phyloP scores from a whole-genome alignment of 2,329 filamentous ascomycete species.

The Colletotrichum somersetense region DNA sequence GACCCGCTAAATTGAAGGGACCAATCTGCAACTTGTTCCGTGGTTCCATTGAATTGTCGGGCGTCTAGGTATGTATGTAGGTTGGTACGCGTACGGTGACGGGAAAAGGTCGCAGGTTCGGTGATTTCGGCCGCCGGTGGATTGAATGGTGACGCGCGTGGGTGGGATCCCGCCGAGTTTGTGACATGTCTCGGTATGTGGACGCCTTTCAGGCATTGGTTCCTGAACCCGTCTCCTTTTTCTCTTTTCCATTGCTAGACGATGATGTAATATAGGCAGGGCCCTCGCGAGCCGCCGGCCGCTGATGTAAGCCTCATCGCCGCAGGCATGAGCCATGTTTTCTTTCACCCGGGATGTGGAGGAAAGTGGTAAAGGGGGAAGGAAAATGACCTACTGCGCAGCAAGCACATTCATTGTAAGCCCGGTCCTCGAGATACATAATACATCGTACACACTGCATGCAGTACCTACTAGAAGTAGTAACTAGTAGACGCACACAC shows the following conservation, averaged over 20 bases:
- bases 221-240: slow-evolving; percentile 12
- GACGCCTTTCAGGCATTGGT: slow-evolving; percentile 3
- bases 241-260: slow-evolving; percentile 2
- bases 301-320: slow-evolving; percentile 27
- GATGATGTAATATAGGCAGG: slow-evolving; percentile 22
- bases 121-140: background rate
- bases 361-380: background rate
- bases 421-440: background rate
- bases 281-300: background rate
- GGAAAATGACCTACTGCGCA: background rate
- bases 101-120: background rate
- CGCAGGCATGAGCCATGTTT: slow-evolving; percentile 30
- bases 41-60: background rate
- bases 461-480: too few species aligned
- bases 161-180: background rate
- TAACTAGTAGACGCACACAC: background rate
- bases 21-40: slow-evolving; percentile 3
- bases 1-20: background rate
- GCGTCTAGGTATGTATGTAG: background rate
- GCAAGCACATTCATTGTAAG: background rate
- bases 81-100: too few species aligned
- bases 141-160: slow-evolving; percentile 4
- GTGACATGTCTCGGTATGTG: slow-evolving; percentile 15
- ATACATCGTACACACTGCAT: too few species aligned
- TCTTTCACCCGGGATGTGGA: slow-evolving; percentile 14